Base-by-base conservation (phyloP, 306 rosid species). In the Cajanus cajan region DNA sequence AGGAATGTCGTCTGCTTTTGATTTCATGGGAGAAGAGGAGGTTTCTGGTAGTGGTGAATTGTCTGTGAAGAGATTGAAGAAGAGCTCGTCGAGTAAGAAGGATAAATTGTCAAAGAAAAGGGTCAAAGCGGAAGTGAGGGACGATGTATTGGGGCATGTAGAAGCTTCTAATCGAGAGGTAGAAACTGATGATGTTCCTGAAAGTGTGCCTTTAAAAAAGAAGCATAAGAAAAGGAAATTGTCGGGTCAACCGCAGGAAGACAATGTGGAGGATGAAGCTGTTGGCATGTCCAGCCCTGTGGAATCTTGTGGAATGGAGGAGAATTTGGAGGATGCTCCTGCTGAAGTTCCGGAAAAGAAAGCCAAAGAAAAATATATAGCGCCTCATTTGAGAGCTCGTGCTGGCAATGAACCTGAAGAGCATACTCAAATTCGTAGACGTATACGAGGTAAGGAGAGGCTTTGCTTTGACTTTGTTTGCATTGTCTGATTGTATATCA, bases 301-400 rank as follows among this genome's bases (percentile, higher is more conserved):
- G 37, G 79, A 77, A 44, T 68, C 83, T 6, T 6, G 6, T 75
- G 84, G 31, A 69, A 34, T 2, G 12, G 87, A 74, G 54, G 78
- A 25, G 63, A 68, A 76, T 25, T 66, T 45, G 14, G 74, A 71
- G 63, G 81, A 65, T 14, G 78, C 68, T 86, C 73, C 90, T 40
- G 72, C 59, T 73, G 82, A 82, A 67, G 81, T 59, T 54, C 67
- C 83, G 5, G 61, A 14, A 18, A 86, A 57, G 82, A 81, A 63
- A 77, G 78, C 61, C 7, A 73, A 52, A 67, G 80, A 70, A 82
- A 94, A 87, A 80, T 94, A 94, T 84, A 74, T 88, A 54, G 90
- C 90, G 7, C 98, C 97, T 81, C 88, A 87, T 77, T 82, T 92
- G 83, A 88, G 98, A 86, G 80, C 88, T 25, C 85, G 87, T 48